Evolutionary conservation across 805 yeast genomes (phyloP), one percentile per base, ranked within the genome.

Genomic region (Saturnispora dispora): DNA sequence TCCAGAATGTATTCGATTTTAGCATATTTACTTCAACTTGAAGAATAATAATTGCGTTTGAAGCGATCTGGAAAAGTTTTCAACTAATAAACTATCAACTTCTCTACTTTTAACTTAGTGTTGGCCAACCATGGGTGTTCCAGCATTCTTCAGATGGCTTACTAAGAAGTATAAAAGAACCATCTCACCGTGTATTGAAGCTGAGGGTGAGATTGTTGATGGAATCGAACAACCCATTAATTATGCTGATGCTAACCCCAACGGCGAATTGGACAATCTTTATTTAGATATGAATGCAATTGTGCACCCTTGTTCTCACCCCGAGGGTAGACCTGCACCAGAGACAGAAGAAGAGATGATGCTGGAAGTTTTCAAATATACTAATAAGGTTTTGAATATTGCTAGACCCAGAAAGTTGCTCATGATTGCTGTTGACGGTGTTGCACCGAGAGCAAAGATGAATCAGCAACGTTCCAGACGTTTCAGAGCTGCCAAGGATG

Each of bases 281-380:
- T 93, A 93, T 64, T 73, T 93, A 56, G 99, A 93, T 70, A 93
- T 93, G 99, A 93, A 93, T 65, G 99, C 98, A 72, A 93, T 93
- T 63, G 99, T 93, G 4, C 99, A 93, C 72, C 99, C 99, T 1
- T 93, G 98, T 73, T 85, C 97, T 2, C 99, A 93, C 67, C 99
- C 99, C 0, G 99, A 91, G 63, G 86, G 91, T 58, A 84, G 84
- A 58, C 96, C 96, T 0, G 84, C 99, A 0, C 99, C 99, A 11
- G 95, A 83, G 59, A 89, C 91, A 0, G 99, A 93, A 62, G 96
- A 89, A 54, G 97, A 93, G 63, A 93, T 93, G 99, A 82, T 93
- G 73, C 68, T 90, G 52, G 98, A 91, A 45, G 84, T 93, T 27
- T 93, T 93, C 70, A 82, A 81, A 59, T 93, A 93, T 64, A 93